Conservation (phyloP, 176 grass and related monocot genomes). For the Hyparrhenia diplandra region DNA sequence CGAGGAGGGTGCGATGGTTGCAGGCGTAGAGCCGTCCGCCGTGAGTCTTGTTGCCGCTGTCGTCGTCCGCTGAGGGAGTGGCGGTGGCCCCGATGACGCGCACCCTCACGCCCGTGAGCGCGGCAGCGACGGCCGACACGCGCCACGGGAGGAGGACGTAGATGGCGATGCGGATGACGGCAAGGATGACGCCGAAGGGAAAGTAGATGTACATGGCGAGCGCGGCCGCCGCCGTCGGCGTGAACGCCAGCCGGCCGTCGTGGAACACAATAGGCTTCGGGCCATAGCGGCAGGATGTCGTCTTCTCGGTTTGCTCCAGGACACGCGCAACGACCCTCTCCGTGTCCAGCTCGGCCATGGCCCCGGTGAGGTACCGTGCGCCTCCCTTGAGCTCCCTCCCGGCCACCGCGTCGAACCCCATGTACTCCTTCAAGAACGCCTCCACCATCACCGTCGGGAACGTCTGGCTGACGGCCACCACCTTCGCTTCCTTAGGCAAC, state of each 20-base stretch:
- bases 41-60: background rate
- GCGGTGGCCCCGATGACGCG: constrained; percentile 8
- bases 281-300: background rate
- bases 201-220: constrained; percentile 69
- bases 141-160: constrained; percentile 49
- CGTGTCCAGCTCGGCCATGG: constrained; percentile 2
- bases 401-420: constrained; percentile 18
- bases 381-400: constrained; percentile 16
- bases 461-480: constrained; percentile 27
- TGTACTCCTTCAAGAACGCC: constrained; percentile 41
- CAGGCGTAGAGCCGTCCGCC: constrained; percentile 45
- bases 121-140: constrained; percentile 9
- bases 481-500: constrained; percentile 13
- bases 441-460: constrained; percentile 44
- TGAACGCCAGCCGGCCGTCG: constrained; percentile 64
- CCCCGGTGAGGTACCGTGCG: constrained; percentile 28
- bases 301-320: background rate
- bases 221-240: constrained; percentile 39
- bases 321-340: background rate
- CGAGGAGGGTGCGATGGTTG: constrained; percentile 79
- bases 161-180: constrained; percentile 33
- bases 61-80: background rate
- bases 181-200: constrained; percentile 41
- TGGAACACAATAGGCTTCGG: constrained; percentile 61
- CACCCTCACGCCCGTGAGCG: constrained; percentile 37